Evolutionary conservation across 352 stramenopile species (phyloP), one percentile per base, ranked within the genome.

Genomic region (Phytophthora multivora): DNA sequence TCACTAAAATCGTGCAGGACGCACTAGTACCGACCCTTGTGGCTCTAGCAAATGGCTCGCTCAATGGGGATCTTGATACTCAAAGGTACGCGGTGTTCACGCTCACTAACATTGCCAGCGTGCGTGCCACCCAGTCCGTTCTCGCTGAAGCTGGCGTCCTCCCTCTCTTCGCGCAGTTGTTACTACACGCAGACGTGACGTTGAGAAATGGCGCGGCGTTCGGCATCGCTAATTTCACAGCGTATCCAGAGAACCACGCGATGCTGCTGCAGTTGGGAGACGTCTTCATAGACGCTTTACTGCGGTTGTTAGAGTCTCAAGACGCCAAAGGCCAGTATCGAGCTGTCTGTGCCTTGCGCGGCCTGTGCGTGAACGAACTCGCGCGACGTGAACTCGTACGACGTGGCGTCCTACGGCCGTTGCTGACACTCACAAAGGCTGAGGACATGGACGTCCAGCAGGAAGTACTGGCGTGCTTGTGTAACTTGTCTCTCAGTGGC

Each of bases 381-480:
- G 83, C 96, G 15, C 86, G 96, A 28, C 77, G 90, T 30, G 80
- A 95, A 59, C 92, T 99, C n/a, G 91, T 99, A 19, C 75, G 82
- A 2, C 68, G 77, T 33, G 91, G 92, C 26, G 94, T 84, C 0
- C 66, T 98, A n/a, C 85, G 84, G 9, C 81, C 84, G 31, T 64
- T 99, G 41, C 74, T 99, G 12, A 71, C 73, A 11, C 80, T 98
- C 18, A 95, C 96, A 6, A 88, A 95, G 55, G 96, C 90, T 2
- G 83, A 97, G 40, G 91, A 98, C 67, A 95, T 97, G 66, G 93
- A 98, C 47, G 77, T 98, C 1, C 96, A 99, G 65, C 85, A 97
- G 54, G 96, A 99, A 77, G 93, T 98, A n/a, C 80, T 99, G 7
- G 90, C 93, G 31, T 97, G 90, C 35, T 60, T 99, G n/a, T 99